These are phyloP conservation scores for Fusarium equiseti DNA, from an alignment of 2,329 filamentous ascomycete genomes.

Conservation along the genomic window DNA sequence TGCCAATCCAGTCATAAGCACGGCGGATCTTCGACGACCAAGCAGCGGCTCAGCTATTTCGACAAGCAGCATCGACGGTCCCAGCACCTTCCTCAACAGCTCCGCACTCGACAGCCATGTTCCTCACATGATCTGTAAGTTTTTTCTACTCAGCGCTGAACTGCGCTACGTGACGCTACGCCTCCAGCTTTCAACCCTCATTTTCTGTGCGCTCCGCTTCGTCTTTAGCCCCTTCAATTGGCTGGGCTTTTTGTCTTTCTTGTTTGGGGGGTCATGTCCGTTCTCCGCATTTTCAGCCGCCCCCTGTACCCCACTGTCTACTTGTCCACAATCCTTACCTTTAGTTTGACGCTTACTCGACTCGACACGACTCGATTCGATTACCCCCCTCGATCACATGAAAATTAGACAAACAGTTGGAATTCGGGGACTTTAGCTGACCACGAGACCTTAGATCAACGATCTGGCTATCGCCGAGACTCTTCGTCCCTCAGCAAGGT, in stretches of 20 bases:
- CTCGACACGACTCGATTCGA: neutral
- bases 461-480: slow-evolving; percentile 54
- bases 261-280: slow-evolving; percentile 43
- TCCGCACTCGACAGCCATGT: slow-evolving; percentile 57
- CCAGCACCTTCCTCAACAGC: slow-evolving; percentile 45
- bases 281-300: slow-evolving; percentile 49
- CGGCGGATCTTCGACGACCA: slow-evolving; percentile 55
- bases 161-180: slow-evolving; percentile 9
- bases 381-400: slow-evolving; percentile 43
- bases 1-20: slow-evolving; percentile 40
- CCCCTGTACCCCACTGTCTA: slow-evolving; percentile 42
- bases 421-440: slow-evolving; percentile 44
- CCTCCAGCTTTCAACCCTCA: slow-evolving; percentile 24
- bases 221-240: slow-evolving; percentile 30
- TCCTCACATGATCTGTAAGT: slow-evolving; percentile 64
- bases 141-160: slow-evolving; percentile 10
- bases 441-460: slow-evolving; percentile 55
- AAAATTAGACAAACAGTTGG: slow-evolving; percentile 26
- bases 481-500: slow-evolving; percentile 49
- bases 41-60: slow-evolving; percentile 53
- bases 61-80: slow-evolving; percentile 49
- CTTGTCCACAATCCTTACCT: neutral
- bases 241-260: slow-evolving; percentile 14
- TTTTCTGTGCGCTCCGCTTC: slow-evolving; percentile 36
- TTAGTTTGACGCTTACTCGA: slow-evolving; percentile 15